Conservation (phyloP, 805 yeast genomes). For the Saccharomycopsis lassenensis region DNA sequence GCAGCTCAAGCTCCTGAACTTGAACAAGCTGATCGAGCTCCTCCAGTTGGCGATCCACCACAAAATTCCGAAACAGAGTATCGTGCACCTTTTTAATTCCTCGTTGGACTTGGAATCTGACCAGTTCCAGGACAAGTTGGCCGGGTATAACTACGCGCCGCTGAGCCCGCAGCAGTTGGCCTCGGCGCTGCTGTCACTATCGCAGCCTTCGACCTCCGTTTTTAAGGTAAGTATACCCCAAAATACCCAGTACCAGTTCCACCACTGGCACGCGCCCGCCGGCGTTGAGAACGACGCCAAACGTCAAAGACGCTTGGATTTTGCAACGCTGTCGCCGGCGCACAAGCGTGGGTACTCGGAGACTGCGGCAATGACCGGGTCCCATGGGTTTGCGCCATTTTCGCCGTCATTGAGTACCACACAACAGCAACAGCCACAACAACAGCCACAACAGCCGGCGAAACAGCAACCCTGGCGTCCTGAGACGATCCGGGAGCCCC, state of each 20-base stretch:
- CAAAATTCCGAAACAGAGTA: slow-evolving; percentile 54
- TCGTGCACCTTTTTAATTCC: slow-evolving; percentile 48
- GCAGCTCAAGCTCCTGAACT: slow-evolving; percentile 52
- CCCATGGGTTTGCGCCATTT: slow-evolving; percentile 6
- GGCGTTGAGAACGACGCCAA: slow-evolving; percentile 12
- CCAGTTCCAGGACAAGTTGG: slow-evolving; percentile 1
- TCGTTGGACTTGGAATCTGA: not conserved
- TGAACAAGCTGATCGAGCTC: slow-evolving; percentile 51
- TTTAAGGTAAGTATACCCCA: slow-evolving; percentile 26
- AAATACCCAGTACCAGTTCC: slow-evolving; percentile 27
- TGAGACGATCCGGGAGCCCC: too few species aligned
- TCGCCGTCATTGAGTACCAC: slow-evolving; percentile 1
- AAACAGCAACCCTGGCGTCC: slow-evolving; percentile 8
- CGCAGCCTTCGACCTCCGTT: slow-evolving; percentile 24
- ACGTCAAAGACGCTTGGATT: slow-evolving; percentile 4
- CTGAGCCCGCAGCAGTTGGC: not conserved
- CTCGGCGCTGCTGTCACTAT: not conserved
- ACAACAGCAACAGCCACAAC: slow-evolving; percentile 6
- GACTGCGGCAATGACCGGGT: slow-evolving; percentile 1
- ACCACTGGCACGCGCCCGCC: slow-evolving; percentile 27
- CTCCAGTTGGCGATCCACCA: slow-evolving; percentile 48
- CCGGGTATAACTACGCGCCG: slow-evolving; percentile 1
- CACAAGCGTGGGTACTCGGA: not conserved
- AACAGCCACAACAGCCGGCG: slow-evolving; percentile 10
- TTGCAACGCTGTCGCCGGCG: slow-evolving; percentile 1